A percentile compares a stretch with the other conserved stretches of the same genome.
These are phyloP conservation scores for Pneumocystis jirovecii DNA, from an alignment of 1,139 yeast species.

Conservation along the genomic window DNA sequence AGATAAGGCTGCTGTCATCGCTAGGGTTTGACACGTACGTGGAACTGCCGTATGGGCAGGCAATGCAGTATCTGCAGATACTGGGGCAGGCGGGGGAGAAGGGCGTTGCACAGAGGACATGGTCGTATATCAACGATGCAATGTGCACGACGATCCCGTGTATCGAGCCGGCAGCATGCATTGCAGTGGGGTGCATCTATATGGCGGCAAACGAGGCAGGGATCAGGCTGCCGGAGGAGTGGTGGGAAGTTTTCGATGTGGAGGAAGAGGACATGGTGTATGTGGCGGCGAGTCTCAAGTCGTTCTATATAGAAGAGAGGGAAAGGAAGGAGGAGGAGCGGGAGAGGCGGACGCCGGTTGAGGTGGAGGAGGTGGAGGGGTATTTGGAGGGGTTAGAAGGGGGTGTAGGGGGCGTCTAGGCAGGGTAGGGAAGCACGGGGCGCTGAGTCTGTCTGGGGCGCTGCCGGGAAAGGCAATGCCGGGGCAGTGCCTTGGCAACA, in stretches of 20 bases:
- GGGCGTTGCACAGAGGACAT: background rate
- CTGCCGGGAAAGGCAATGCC: too few relatives aligned
- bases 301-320: background rate
- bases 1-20: background rate
- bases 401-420: too few relatives aligned
- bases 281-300: background rate
- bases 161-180: background rate
- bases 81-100: background rate
- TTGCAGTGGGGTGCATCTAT: background rate
- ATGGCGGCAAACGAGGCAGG: background rate
- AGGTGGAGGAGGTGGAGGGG: background rate
- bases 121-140: background rate
- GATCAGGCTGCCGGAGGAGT: background rate
- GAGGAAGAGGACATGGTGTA: background rate
- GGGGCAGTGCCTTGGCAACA: too few relatives aligned
- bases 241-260: slow-evolving; percentile 1
- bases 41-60: background rate
- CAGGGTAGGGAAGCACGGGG: too few relatives aligned
- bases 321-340: background rate
- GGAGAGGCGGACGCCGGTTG: background rate
- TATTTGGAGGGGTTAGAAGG: too few relatives aligned
- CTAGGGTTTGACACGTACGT: background rate
- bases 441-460: too few relatives aligned
- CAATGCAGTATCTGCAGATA: background rate
- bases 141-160: background rate